Conservation (phyloP, 148 eudicot species). For the Rheum nobile region DNA sequence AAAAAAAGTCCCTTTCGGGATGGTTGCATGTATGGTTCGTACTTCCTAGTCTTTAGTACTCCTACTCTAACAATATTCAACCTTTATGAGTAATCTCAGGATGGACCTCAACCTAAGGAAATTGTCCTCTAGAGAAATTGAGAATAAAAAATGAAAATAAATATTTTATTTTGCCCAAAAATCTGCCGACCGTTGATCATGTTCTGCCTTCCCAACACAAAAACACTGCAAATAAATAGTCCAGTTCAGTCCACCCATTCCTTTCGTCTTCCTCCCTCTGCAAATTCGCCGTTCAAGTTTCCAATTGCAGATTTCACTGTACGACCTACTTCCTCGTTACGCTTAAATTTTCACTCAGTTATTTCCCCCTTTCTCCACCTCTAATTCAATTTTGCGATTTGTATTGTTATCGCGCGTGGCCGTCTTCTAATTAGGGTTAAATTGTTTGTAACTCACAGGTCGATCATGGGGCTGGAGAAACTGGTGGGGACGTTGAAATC, state of each 20-base stretch:
- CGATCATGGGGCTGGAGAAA: conserved; percentile 53
- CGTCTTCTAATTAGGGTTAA: neutral
- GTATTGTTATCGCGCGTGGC: no score
- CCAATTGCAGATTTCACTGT: neutral
- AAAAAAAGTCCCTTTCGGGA: no score
- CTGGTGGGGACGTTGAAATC: conserved; percentile 37
- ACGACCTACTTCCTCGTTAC: neutral
- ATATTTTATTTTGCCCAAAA: neutral
- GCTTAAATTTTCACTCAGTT: neutral
- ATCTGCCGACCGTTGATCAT: neutral
- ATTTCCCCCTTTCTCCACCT: neutral
- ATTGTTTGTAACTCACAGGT: conserved; percentile 14
- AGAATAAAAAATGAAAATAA: no score
- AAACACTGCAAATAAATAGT: no score
- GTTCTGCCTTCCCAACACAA: neutral
- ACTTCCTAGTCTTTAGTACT: no score
- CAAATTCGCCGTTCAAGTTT: neutral
- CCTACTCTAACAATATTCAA: no score
- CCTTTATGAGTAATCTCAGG: no score
- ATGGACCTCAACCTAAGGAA: no score
- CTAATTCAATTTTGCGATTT: neutral
- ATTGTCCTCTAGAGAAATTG: no score
- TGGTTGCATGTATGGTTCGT: no score
- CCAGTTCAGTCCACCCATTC: neutral
- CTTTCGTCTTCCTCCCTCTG: neutral